Base-by-base conservation (phyloP, 176 grass and related monocot genomes). In the Thalia dealbata region DNA sequence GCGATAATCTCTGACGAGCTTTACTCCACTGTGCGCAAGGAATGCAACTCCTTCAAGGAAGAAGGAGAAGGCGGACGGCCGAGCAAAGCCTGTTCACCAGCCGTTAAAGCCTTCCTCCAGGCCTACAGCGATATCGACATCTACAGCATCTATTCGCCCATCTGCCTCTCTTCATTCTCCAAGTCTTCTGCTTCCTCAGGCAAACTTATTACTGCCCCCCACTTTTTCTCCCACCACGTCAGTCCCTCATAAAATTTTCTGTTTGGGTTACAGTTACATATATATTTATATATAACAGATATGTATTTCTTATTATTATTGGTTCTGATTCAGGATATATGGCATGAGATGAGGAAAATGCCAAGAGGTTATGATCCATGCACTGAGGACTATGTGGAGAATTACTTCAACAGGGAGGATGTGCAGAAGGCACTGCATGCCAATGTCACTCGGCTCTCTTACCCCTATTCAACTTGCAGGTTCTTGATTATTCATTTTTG, bases 1-100 rank as follows among this genome's bases (percentile, higher is more conserved):
- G 93, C 93, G 62, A 96, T 96, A 65, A 96, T 96, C 78, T 96
- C 93, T 2, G 93, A 92, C 75, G 87, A 96, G 85, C 80, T 96
- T 12, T 73, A 92, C 85, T 76, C 80, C 58, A 61, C 87, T 52
- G 89, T 92, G 82, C 79, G 80, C 0, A 91, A 88, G 42, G 93
- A 96, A 69, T 96, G 93, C 69, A 76, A 96, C 75, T 96, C 84
- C 7, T 96, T 96, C 84, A 96, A 75, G 87, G 93, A 92, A 78
- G 76, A 84, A 64, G 84, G 80, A 1, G 84, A 81, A 56, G 87
- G 89, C 7, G 93, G 93, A 0, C 75, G 21, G 46, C 87, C 86
- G 0, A 50, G 78, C 81, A 96, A 86, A 69, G 82, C 64, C 35
- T 96, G 93, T 73, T 84, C 84, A 0, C 87, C 93, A 0, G 93